These are phyloP conservation scores for Astrothelium macrocarpum DNA, from an alignment of 495 filamentous ascomycete species.

Conservation along the genomic window DNA sequence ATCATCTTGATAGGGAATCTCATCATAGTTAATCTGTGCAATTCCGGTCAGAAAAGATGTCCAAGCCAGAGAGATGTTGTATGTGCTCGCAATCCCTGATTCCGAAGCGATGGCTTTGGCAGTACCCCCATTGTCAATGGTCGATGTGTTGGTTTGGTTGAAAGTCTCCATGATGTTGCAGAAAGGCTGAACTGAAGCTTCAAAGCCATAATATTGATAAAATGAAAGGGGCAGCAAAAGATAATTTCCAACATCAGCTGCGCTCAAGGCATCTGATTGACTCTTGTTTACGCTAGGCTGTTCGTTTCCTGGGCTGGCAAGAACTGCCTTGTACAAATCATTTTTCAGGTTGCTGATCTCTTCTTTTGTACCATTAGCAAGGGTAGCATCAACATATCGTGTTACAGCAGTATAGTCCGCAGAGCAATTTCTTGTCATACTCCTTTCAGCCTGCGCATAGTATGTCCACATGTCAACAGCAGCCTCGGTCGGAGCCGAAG, in stretches of 20 bases:
- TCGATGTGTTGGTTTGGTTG: slow-evolving; percentile 16
- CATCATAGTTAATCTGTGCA: slow-evolving; percentile 15
- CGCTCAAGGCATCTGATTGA: slow-evolving; percentile 26
- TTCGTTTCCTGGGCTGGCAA: not conserved
- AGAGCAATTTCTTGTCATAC: slow-evolving; percentile 42
- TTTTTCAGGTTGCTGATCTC: slow-evolving; percentile 11
- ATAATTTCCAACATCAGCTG: slow-evolving; percentile 42
- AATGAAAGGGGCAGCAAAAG: slow-evolving; percentile 34
- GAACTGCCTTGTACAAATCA: slow-evolving; percentile 12
- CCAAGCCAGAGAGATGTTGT: slow-evolving; percentile 16
- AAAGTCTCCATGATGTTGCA: slow-evolving; percentile 40
- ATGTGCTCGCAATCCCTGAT: slow-evolving; percentile 12
- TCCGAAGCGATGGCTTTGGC: slow-evolving; percentile 18
- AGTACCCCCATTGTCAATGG: slow-evolving; percentile 17
- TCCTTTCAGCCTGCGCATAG: slow-evolving; percentile 46
- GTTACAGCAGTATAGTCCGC: slow-evolving; percentile 42
- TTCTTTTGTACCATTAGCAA: slow-evolving; percentile 10
- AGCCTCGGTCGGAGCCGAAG: slow-evolving; percentile 48
- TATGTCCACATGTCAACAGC: slow-evolving; percentile 47
- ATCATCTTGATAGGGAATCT: slow-evolving; percentile 11
- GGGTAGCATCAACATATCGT: slow-evolving; percentile 11
- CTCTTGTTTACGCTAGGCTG: slow-evolving; percentile 7
- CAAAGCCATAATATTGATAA: slow-evolving; percentile 42
- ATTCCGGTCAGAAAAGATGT: slow-evolving; percentile 14
- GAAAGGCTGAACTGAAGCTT: slow-evolving; percentile 34